These are phyloP conservation scores for Debaryomyces hansenii DNA, from an alignment of 805 yeast genomes.

Conservation along the genomic window DNA sequence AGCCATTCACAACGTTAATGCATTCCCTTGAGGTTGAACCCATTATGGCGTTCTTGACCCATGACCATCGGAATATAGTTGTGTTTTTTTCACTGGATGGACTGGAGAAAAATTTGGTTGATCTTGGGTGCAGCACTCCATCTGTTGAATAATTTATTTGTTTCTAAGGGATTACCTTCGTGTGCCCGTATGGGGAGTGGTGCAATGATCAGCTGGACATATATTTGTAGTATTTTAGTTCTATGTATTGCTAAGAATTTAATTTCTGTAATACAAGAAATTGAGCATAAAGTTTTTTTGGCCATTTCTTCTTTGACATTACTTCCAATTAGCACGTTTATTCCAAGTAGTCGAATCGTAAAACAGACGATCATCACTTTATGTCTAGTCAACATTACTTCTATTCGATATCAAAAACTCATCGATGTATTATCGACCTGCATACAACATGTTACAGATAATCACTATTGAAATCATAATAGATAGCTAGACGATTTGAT, in stretches of 20 bases:
- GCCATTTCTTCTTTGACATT: too few relatives aligned
- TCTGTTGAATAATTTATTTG: slow-evolving; percentile 45
- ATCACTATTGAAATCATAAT: too few relatives aligned
- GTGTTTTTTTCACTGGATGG: slow-evolving; percentile 46
- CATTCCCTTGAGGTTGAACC: slow-evolving; percentile 71
- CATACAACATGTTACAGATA: too few relatives aligned
- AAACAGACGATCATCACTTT: too few relatives aligned
- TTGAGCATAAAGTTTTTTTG: too few relatives aligned
- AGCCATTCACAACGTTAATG: slow-evolving; percentile 61
- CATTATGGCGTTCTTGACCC: slow-evolving; percentile 65
- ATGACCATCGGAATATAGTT: slow-evolving; percentile 64
- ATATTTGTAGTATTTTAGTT: not conserved
- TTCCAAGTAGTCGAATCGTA: too few relatives aligned
- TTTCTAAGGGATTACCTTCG: slow-evolving; percentile 71
- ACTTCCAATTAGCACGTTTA: too few relatives aligned
- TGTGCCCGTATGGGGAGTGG: slow-evolving; percentile 72
- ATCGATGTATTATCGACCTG: too few relatives aligned
- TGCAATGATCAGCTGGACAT: slow-evolving; percentile 65
- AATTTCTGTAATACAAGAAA: too few relatives aligned
- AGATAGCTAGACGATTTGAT: too few relatives aligned
- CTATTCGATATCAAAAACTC: too few relatives aligned
- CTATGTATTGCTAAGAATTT: not conserved
- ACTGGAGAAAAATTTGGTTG: slow-evolving; percentile 61
- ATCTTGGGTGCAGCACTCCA: slow-evolving; percentile 78
- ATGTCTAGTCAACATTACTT: too few relatives aligned